These are phyloP conservation scores for Gossypium anomalum DNA, from an alignment of 345 rosid genomes.

Conservation along the genomic window DNA sequence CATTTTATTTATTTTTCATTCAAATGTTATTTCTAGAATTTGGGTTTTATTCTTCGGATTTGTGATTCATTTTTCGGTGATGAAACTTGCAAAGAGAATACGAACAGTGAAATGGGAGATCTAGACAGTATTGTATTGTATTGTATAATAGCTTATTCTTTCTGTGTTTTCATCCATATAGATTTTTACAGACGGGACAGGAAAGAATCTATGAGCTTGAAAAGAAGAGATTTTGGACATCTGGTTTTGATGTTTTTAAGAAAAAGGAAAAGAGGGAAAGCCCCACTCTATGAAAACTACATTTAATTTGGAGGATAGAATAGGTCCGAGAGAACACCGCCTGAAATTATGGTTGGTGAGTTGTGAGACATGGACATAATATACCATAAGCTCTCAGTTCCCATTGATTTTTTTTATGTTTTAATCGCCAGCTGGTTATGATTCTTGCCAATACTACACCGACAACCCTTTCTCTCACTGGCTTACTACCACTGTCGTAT, in stretches of 20 bases:
- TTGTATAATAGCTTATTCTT: not conserved
- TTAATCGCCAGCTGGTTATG: constrained; percentile 4
- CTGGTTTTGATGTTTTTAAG: not conserved
- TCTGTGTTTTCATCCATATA: not conserved
- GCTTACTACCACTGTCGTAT: too few species aligned
- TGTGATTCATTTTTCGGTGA: not conserved
- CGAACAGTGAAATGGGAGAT: not conserved
- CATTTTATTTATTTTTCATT: not conserved
- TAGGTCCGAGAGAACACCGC: not conserved
- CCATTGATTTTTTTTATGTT: not conserved
- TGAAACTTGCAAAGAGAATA: not conserved
- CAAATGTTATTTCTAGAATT: not conserved
- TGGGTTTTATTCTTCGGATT: not conserved
- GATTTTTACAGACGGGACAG: not conserved
- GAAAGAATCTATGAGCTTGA: not conserved
- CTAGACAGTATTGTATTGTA: not conserved
- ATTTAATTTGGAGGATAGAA: too few species aligned
- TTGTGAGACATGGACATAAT: not conserved
- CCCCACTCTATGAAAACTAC: too few species aligned
- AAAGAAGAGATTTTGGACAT: not conserved
- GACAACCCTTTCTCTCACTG: not conserved
- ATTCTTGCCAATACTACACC: not conserved
- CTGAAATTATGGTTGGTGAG: not conserved
- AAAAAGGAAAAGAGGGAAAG: not conserved
- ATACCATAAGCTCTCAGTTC: not conserved